phyloP scores from a whole-genome alignment of 306 rosid genomes.

The Phaseolus lunatus region DNA sequence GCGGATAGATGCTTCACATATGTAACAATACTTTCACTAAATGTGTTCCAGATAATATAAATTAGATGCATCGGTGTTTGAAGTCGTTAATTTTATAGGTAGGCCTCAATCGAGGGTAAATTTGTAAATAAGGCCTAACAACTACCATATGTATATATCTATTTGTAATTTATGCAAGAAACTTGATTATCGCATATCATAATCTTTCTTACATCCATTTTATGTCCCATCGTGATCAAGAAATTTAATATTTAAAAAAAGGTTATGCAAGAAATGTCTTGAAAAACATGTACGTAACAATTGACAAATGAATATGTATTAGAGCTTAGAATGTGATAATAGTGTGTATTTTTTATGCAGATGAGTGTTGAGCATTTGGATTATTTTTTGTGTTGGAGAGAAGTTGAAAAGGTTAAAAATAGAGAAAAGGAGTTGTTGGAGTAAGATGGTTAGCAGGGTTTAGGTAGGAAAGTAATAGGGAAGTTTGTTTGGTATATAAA shows the following conservation, averaged over 20 bases:
- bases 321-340: too few relatives aligned
- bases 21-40: too few relatives aligned
- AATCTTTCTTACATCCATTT: neutral
- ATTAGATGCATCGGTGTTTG: too few relatives aligned
- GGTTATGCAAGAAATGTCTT: neutral
- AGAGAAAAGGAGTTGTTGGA: neutral
- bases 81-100: too few relatives aligned
- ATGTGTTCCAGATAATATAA: too few relatives aligned
- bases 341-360: neutral
- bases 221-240: neutral
- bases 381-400: too few relatives aligned
- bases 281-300: neutral
- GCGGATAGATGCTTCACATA: too few relatives aligned
- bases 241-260: neutral
- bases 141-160: neutral
- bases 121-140: neutral
- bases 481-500: too few relatives aligned
- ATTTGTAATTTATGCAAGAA: neutral
- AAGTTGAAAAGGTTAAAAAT: neutral
- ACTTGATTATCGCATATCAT: neutral
- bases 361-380: too few relatives aligned
- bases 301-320: too few relatives aligned
- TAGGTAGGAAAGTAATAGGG: too few relatives aligned
- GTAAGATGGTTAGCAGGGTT: constrained; percentile 4
- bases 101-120: too few relatives aligned